Percentiles rank a stretch among this genome's conserved stretches.
Conservation (phyloP, 2,329 filamentous ascomycete species). For the Phialophora macrospora region DNA sequence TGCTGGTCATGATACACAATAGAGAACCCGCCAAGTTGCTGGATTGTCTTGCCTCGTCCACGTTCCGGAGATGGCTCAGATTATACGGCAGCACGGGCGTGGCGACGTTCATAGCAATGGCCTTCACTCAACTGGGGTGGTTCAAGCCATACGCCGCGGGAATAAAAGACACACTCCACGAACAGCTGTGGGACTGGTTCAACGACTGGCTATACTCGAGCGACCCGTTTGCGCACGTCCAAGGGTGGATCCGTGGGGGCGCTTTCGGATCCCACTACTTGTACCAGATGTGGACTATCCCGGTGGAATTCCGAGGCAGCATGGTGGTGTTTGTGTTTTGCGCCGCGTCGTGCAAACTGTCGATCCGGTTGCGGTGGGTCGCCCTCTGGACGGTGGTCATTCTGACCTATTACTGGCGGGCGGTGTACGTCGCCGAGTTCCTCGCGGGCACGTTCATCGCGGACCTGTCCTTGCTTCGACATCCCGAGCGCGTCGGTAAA, state of each 20-base stretch:
- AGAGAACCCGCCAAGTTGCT: conserved; percentile 45
- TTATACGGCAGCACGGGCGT: conserved; percentile 51
- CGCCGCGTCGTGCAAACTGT: conserved; percentile 24
- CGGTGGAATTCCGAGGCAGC: conserved; percentile 42
- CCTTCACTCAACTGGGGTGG: conserved; percentile 48
- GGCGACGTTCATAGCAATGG: conserved; percentile 48
- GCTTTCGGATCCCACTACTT: conserved; percentile 45
- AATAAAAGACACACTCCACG: conserved; percentile 19
- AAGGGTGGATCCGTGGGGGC: conserved; percentile 43
- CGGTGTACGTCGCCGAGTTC: conserved; percentile 48
- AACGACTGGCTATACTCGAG: conserved; percentile 40
- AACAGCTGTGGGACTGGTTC: conserved; percentile 31
- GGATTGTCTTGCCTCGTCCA: conserved; percentile 47
- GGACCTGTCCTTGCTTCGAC: conserved; percentile 43
- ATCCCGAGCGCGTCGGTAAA: conserved; percentile 45
- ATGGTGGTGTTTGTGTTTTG: conserved; percentile 34
- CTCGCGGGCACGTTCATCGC: conserved; percentile 49
- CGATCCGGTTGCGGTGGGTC: conserved; percentile 18
- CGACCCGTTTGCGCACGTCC: conserved; percentile 43
- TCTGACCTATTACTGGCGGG: conserved; percentile 39
- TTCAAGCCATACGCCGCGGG: conserved; percentile 45
- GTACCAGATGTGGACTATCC: conserved; percentile 49
- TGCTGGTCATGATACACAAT: conserved; percentile 46
- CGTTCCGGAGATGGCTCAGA: conserved; percentile 52
- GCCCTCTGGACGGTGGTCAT: conserved; percentile 20